Percentiles rank a stretch among this genome's conserved stretches.
Conservation (phyloP, 352 stramenopile genomes). For the Globisporangium perplexum region DNA sequence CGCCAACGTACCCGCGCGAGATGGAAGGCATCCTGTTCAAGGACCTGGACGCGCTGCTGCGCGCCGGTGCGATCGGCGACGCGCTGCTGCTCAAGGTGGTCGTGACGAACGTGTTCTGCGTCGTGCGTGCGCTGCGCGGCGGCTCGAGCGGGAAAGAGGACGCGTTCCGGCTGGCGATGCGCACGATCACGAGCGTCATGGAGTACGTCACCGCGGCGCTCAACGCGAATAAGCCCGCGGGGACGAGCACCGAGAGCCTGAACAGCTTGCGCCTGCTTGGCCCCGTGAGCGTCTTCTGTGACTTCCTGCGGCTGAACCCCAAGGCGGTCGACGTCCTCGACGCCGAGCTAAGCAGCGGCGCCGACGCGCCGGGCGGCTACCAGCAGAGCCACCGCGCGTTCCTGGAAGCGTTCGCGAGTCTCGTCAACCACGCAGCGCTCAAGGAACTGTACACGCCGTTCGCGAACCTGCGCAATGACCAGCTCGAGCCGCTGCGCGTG, state of each 20-base stretch:
- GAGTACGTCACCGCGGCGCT: slow-evolving; percentile 37
- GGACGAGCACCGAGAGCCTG: slow-evolving; percentile 5
- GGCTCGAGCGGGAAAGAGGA: slow-evolving; percentile 29
- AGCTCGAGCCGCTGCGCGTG: slow-evolving; percentile 20
- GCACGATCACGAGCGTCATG: slow-evolving; percentile 39
- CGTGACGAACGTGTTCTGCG: slow-evolving; percentile 75
- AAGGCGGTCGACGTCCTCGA: slow-evolving; percentile 42
- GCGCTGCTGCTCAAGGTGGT: slow-evolving; percentile 74
- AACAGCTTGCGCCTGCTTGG: slow-evolving; percentile 36
- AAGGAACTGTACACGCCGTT: slow-evolving; percentile 34
- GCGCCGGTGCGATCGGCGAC: slow-evolving; percentile 59
- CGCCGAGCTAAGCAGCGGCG: slow-evolving; percentile 11
- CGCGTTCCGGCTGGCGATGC: slow-evolving; percentile 47
- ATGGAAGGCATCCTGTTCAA: slow-evolving; percentile 65
- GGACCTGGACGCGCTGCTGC: slow-evolving; percentile 49
- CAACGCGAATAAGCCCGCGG: slow-evolving; percentile 14
- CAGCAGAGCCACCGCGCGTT: slow-evolving; percentile 25
- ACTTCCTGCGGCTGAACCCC: slow-evolving; percentile 53
- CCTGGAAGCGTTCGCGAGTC: slow-evolving; percentile 34
- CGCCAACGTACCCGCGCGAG: slow-evolving; percentile 43
- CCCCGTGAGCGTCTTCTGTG: slow-evolving; percentile 58
- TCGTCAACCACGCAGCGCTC: slow-evolving; percentile 52
- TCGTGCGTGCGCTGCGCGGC: slow-evolving; percentile 27
- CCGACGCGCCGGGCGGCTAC: slow-evolving; percentile 5
- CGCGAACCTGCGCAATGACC: slow-evolving; percentile 17